Percentiles rank a stretch among this genome's conserved stretches.
Conservation (phyloP, 441 rosid species). For the Gossypium davidsonii region DNA sequence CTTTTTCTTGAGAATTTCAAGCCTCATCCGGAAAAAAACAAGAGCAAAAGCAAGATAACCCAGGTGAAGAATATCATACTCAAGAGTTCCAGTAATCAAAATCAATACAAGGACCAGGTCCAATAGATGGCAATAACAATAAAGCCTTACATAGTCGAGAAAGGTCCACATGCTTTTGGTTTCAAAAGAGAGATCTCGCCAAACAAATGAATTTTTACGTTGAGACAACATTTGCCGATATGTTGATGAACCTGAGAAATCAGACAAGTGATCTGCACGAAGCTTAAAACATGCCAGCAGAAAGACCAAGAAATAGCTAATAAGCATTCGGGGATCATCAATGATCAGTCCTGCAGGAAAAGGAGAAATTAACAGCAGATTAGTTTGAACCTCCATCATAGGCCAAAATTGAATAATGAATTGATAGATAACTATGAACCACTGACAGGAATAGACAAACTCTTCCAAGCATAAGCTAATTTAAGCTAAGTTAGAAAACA, state of each 20-base stretch:
- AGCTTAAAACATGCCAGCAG: slow-evolving; percentile 88
- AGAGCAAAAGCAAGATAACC: slow-evolving; percentile 99
- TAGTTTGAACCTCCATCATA: background rate
- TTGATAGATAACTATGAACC: background rate
- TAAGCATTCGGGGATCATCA: slow-evolving; percentile 85
- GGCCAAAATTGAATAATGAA: slow-evolving; percentile 2
- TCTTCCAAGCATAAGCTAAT: slow-evolving; percentile 1
- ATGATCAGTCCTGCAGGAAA: slow-evolving; percentile 60
- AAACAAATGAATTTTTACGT: slow-evolving; percentile 71
- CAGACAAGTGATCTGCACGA: slow-evolving; percentile 71
- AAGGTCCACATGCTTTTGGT: slow-evolving; percentile 99
- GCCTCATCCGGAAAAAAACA: slow-evolving; percentile 94
- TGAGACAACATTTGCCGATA: slow-evolving; percentile 85
- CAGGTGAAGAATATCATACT: slow-evolving; percentile 90
- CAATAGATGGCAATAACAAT: slow-evolving; percentile 85
- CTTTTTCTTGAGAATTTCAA: slow-evolving; percentile 86
- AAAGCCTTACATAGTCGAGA: slow-evolving; percentile 85
- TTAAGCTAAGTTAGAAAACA: background rate
- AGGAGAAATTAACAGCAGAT: slow-evolving; percentile 15
- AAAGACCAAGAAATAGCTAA: slow-evolving; percentile 80
- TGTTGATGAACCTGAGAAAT: slow-evolving; percentile 70
- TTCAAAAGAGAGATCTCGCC: slow-evolving; percentile 94
- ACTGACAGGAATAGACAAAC: background rate
- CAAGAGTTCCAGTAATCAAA: slow-evolving; percentile 95
- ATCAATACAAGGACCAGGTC: slow-evolving; percentile 91